Percentiles rank a stretch among this genome's conserved stretches.
These are phyloP conservation scores for Alternaria sp. DNA, from an alignment of 2,329 filamentous ascomycete species.

Conservation along the genomic window DNA sequence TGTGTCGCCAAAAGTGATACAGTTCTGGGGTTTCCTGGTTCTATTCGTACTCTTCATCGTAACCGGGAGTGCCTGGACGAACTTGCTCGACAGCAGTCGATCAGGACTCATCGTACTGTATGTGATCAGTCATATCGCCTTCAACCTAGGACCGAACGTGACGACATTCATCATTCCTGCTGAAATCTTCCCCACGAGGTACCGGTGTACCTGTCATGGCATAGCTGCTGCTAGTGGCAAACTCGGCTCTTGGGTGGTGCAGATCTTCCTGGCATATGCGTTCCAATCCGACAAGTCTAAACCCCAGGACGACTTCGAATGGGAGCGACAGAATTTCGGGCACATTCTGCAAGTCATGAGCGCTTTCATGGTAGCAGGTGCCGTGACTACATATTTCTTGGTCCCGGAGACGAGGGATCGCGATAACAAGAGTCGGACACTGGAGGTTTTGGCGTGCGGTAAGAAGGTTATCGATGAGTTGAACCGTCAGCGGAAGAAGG, in stretches of 20 bases:
- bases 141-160: slow-evolving; percentile 50
- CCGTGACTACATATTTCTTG: slow-evolving; percentile 43
- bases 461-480: slow-evolving; percentile 44
- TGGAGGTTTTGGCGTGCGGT: slow-evolving; percentile 45
- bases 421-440: slow-evolving; percentile 44
- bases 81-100: slow-evolving; percentile 36
- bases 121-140: slow-evolving; percentile 46
- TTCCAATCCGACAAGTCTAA: slow-evolving; percentile 30
- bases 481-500: slow-evolving; percentile 36
- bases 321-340: slow-evolving; percentile 43
- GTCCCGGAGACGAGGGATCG: slow-evolving; percentile 47
- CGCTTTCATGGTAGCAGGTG: slow-evolving; percentile 47
- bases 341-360: slow-evolving; percentile 47
- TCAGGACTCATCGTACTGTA: slow-evolving; percentile 45
- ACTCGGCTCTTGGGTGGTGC: slow-evolving; percentile 59
- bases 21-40: slow-evolving; percentile 47
- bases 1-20: slow-evolving; percentile 44
- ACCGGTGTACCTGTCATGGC: slow-evolving; percentile 63
- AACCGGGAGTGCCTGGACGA: slow-evolving; percentile 45
- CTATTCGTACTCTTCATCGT: slow-evolving; percentile 46
- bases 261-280: slow-evolving; percentile 51
- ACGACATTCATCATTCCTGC: slow-evolving; percentile 59
- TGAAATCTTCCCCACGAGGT: slow-evolving; percentile 65
- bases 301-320: slow-evolving; percentile 22
- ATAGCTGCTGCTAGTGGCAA: slow-evolving; percentile 64